phyloP scores from a whole-genome alignment of 768 basidiomycete species.

The Phylloporus rhodoxanthus region DNA sequence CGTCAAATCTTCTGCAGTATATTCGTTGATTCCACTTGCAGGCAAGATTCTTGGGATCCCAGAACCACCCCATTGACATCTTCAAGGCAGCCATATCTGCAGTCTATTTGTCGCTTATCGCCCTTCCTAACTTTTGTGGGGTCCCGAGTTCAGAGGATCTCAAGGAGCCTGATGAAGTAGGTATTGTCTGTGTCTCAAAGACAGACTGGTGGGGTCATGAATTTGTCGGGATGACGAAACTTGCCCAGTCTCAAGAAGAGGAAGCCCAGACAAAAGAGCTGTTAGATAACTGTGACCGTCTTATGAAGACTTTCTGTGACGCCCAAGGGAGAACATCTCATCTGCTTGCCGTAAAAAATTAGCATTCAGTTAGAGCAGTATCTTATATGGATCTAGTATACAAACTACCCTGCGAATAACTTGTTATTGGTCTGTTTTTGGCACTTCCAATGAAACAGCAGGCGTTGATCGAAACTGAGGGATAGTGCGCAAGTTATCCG shows the following conservation, averaged over 20 bases:
- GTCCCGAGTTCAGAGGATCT: conserved; percentile 3
- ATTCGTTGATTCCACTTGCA: conserved; percentile 26
- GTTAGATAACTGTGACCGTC: conserved; percentile 48
- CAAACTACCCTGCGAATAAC: neutral
- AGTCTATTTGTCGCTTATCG: conserved; percentile 61
- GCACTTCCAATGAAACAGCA: conserved; percentile 37
- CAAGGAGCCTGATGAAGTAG: conserved; percentile 11
- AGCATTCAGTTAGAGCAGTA: neutral
- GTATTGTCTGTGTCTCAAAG: conserved; percentile 48
- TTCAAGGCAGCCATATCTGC: conserved; percentile 64
- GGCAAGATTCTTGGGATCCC: conserved; percentile 66
- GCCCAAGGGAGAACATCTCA: conserved; percentile 24
- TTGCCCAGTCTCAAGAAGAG: conserved; percentile 49
- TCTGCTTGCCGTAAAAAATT: conserved; percentile 10
- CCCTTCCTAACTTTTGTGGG: conserved; percentile 36
- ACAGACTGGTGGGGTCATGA: conserved; percentile 53
- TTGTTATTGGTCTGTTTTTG: conserved; percentile 11
- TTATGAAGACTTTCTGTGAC: conserved; percentile 39
- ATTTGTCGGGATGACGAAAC: conserved; percentile 42
- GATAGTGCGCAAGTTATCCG: conserved; percentile 70
- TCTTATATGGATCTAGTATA: conserved; percentile 3
- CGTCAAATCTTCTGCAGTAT: neutral
- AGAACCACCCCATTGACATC: conserved; percentile 54
- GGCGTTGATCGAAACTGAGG: conserved; percentile 56
- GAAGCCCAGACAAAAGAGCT: conserved; percentile 42